Percentiles rank a stretch among this genome's conserved stretches.
Evolutionary conservation across 352 stramenopile species (phyloP).

Genomic region (Phytophthora chlamydospora): DNA sequence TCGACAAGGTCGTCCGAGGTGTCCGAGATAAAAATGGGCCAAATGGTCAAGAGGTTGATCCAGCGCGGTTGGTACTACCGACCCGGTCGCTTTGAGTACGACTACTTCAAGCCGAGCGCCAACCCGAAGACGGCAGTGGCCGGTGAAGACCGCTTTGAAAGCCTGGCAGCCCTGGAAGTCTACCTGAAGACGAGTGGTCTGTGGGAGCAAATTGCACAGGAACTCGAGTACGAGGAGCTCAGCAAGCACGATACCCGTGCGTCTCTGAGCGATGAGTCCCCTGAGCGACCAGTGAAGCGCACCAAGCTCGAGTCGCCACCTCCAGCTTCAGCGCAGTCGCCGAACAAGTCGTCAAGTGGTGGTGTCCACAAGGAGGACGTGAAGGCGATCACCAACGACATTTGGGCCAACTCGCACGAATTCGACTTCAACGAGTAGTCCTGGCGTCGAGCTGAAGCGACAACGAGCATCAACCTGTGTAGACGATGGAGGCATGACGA

Average conservation of each 20-base stretch:
- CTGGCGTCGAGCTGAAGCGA: constrained; percentile 4
- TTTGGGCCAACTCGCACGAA: constrained; percentile 83
- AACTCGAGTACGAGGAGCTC: constrained; percentile 30
- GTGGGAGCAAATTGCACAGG: constrained; percentile 62
- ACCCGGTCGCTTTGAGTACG: constrained; percentile 80
- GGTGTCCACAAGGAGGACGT: constrained; percentile 56
- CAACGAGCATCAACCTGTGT: background rate
- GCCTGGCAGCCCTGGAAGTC: constrained; percentile 60
- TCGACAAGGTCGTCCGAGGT: constrained; percentile 18
- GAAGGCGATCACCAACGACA: constrained; percentile 75
- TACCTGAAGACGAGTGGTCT: constrained; percentile 70
- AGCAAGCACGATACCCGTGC: constrained; percentile 9
- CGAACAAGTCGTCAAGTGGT: constrained; percentile 37
- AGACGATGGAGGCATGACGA: constrained; percentile 13
- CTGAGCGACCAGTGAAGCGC: constrained; percentile 29
- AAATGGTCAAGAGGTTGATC: constrained; percentile 59
- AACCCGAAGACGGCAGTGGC: constrained; percentile 54
- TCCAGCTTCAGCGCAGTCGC: constrained; percentile 15
- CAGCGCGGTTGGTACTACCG: constrained; percentile 71
- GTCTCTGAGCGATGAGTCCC: constrained; percentile 1
- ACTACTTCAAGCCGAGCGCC: constrained; percentile 79
- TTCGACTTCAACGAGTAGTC: constrained; percentile 72
- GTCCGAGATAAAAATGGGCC: constrained; percentile 61
- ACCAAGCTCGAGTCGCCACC: constrained; percentile 34
- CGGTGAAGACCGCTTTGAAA: constrained; percentile 84